phyloP scores from a whole-genome alignment of 2,329 filamentous ascomycete genomes.

The Dactylellina parvicollis region DNA sequence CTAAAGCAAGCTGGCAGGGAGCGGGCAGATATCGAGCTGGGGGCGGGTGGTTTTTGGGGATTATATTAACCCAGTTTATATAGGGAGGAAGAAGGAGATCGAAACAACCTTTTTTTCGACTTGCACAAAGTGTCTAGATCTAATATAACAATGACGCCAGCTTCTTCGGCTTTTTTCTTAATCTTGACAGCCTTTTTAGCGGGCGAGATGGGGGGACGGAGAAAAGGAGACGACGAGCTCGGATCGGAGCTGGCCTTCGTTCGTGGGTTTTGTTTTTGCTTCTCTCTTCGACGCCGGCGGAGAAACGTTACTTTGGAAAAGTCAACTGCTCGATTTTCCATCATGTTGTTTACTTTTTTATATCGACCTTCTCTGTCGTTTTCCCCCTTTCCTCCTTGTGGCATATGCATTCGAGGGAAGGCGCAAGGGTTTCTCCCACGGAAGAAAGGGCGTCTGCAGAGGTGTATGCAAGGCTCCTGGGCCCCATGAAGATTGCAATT shows the following conservation, averaged over 20 bases:
- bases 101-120: slow-evolving; percentile 8
- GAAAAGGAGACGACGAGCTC: slow-evolving; percentile 36
- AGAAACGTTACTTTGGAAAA: background rate
- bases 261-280: background rate
- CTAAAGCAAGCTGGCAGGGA: slow-evolving; percentile 19
- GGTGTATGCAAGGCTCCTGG: slow-evolving; percentile 49
- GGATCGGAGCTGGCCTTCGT: slow-evolving; percentile 40
- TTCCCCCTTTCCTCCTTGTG: slow-evolving; percentile 28
- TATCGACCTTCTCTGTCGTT: slow-evolving; percentile 29
- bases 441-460: slow-evolving; percentile 32
- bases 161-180: slow-evolving; percentile 3
- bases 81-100: slow-evolving; percentile 2
- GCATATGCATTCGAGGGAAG: slow-evolving; percentile 35
- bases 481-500: slow-evolving; percentile 40
- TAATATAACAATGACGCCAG: slow-evolving; percentile 50
- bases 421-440: slow-evolving; percentile 18
- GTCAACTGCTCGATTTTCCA: background rate
- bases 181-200: slow-evolving; percentile 9
- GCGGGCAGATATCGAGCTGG: slow-evolving; percentile 38
- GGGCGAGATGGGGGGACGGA: slow-evolving; percentile 24
- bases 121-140: slow-evolving; percentile 30
- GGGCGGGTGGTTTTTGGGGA: slow-evolving; percentile 41
- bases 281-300: background rate
- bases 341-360: slow-evolving; percentile 39
- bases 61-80: slow-evolving; percentile 28